These are phyloP conservation scores for Nigrospora osmanthi DNA, from an alignment of 2,329 filamentous ascomycete species.

Conservation along the genomic window DNA sequence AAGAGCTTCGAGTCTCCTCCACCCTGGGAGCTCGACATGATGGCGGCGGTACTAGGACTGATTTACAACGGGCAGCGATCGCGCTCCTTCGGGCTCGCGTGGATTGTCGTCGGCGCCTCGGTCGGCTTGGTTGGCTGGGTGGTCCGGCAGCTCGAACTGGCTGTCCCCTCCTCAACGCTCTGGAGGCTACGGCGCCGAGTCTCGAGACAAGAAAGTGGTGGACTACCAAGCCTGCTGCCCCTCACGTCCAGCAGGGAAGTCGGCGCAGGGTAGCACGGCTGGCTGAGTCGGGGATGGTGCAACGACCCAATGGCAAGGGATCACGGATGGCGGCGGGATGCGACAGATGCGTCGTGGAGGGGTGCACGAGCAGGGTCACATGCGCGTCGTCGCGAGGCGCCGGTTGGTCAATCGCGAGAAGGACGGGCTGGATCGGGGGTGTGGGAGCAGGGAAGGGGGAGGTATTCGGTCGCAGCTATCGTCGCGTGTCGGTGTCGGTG, in stretches of 20 bases:
- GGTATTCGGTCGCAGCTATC: no score
- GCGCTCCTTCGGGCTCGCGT: no score
- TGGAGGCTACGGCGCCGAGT: neutral
- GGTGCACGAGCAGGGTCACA: constrained; percentile 12
- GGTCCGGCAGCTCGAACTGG: no score
- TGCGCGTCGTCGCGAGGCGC: constrained; percentile 12
- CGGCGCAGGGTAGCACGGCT: no score
- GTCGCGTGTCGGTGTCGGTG: no score
- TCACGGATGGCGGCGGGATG: constrained; percentile 8
- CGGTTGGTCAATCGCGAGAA: constrained; percentile 1
- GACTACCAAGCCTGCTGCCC: no score
- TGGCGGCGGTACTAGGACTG: constrained; percentile 11
- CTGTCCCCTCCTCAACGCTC: neutral
- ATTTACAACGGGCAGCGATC: no score
- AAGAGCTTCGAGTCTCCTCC: constrained; percentile 99
- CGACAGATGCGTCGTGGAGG: constrained; percentile 12
- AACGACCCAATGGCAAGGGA: constrained; percentile 16
- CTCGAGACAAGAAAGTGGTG: neutral
- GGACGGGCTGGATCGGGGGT: no score
- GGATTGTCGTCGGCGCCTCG: no score
- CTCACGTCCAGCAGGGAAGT: no score
- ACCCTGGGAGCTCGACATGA: constrained; percentile 49
- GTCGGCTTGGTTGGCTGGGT: no score
- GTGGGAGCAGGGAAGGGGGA: no score
- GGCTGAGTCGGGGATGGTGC: constrained; percentile 1